Evolutionary conservation across 257 asterid species (phyloP), one percentile per base, ranked within the genome.

Genomic region (Solanum lignicaule): DNA sequence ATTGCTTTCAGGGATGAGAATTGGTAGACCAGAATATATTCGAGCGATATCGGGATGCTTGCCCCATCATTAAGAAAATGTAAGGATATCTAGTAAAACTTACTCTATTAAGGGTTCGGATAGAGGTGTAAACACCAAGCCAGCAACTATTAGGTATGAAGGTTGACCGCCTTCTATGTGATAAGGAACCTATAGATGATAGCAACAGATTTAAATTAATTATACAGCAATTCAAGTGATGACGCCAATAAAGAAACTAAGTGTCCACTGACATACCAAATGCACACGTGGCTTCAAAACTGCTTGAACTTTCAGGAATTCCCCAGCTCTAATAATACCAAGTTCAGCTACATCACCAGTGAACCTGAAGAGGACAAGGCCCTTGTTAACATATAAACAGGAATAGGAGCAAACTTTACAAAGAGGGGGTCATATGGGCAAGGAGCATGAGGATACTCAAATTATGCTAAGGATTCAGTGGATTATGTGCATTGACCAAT

Each of bases 91-190:
- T 82, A 89, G 88, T 25, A n/a, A 85, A 87, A 85, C 96, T 18
- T 93, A 97, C 99, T 90, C 93, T 87, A 97, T 94, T 74, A 97
- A 92, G 89, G 99, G 98, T 86, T 95, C 98, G 25, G 99, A 97
- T 83, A 97, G 95, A 38, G 98, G 99, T 73, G 99, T 97, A 90
- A 97, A 97, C 91, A 97, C 99, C 95, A 97, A 92, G 84, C 99
- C 98, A 88, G 99, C 98, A 87, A 97, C 98, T 86, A 95, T 93
- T 82, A 97, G 85, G 89, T 97, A 97, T 75, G 99, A 97, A 85
- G 99, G 98, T 89, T 93, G 96, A 76, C 93, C 99, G 86, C 95
- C 98, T 90, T 97, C 98, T 87, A 95, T 95, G 88, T 95, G 98
- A 91, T 92, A 97, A 36, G 99, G 99, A 62, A 97, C 99, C 99